Evolutionary conservation across 1,139 yeast species (phyloP).

Genomic region (Suhomyces coccinellae): DNA sequence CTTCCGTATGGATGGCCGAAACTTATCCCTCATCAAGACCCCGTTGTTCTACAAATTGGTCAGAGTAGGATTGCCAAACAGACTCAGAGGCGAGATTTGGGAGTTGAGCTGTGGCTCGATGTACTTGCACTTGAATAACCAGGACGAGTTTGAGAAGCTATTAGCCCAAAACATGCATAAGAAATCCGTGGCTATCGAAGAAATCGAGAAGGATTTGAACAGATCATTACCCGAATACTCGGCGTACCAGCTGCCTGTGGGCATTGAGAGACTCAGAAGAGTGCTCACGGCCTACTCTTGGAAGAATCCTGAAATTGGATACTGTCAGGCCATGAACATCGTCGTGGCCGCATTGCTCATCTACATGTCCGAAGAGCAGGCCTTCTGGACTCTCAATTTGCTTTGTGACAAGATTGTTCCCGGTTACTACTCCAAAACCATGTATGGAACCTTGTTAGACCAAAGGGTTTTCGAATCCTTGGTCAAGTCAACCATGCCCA

Average conservation of each 20-base stretch:
- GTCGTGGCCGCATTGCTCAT: conserved; percentile 92
- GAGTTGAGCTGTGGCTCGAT: conserved; percentile 88
- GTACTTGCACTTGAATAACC: conserved; percentile 65
- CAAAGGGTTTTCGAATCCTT: conserved; percentile 91
- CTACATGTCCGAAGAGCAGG: conserved; percentile 96
- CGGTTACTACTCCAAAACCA: conserved; percentile 94
- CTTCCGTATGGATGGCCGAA: conserved; percentile 80
- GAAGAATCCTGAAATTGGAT: conserved; percentile 97
- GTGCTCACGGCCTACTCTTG: conserved; percentile 94
- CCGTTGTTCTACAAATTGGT: conserved; percentile 79
- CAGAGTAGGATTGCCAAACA: conserved; percentile 88
- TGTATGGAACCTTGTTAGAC: conserved; percentile 95
- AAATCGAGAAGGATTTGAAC: conserved; percentile 92
- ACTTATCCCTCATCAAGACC: conserved; percentile 70
- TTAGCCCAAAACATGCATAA: conserved; percentile 62
- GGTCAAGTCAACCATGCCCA: conserved; percentile 87
- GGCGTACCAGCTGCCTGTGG: conserved; percentile 85
- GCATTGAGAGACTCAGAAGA: conserved; percentile 78
- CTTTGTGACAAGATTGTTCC: conserved; percentile 86
- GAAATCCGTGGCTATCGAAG: conserved; percentile 84
- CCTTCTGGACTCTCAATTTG: conserved; percentile 87
- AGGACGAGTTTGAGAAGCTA: conserved; percentile 57
- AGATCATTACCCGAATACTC: conserved; percentile 94
- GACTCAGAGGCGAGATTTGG: conserved; percentile 95
- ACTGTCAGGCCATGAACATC: conserved; percentile 99